Base-by-base conservation (phyloP, 2,329 filamentous ascomycete genomes). In the Pseudogymnoascus sp. region DNA sequence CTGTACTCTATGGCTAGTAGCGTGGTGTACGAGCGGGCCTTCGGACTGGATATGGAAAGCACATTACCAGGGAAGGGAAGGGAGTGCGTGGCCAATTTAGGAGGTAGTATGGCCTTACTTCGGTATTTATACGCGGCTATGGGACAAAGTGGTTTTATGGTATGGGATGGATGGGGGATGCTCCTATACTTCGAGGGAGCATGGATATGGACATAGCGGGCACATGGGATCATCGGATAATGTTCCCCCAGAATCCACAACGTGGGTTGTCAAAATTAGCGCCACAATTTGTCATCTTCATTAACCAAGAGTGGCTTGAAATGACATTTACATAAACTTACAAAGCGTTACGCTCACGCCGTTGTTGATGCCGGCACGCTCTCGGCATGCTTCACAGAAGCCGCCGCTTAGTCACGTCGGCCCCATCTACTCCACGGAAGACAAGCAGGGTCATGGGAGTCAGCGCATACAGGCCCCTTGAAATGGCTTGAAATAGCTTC, bases 221-320 rank as follows among this genome's bases (percentile, higher is more conserved):
- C n/a, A 57, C 50, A 57, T 57, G 50, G 50, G 50, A 57, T 57
- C 28, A 15, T 33, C 50, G 50, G 50, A 57, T 57, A 35, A 33
- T 57, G 50, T 57, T 21, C 50, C 50, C 28, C 50, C 50, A 57
- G 50, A 57, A 57, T 57, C 50, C 50, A 57, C 50, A 57, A 57
- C 50, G 50, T 57, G 50, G 50, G 28, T 33, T 57, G 50, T 57
- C 50, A 57, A 28, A 57, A 57, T 57, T 57, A 57, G 50, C 50
- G 50, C 50, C 50, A 57, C 50, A 57, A 57, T 57, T 57, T 57
- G 50, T 57, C 50, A 57, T 19, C 50, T 33, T 57, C 50, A 57
- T 57, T 57, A 57, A 57, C 50, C 50, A 57, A 15, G 28, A 57
- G 28, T 57, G 28, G 50, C 50, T 57, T 57, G 28, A 21, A 6